Evolutionary conservation across 2,329 filamentous ascomycete genomes (phyloP).

Genomic region (Verticillium albo-atrum): DNA sequence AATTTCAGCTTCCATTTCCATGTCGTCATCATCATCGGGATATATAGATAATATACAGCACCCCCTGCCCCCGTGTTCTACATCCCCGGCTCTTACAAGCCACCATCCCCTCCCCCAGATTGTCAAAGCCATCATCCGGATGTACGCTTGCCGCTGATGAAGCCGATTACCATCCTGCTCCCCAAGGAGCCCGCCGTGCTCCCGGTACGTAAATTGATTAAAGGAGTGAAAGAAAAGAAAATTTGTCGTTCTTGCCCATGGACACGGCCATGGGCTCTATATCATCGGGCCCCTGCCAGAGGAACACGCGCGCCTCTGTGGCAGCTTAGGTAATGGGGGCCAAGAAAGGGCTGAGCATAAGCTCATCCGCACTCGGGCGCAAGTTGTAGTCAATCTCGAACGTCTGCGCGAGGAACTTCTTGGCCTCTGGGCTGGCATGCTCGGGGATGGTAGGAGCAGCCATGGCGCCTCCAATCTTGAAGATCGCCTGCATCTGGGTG

Average conservation of each 20-base stretch:
- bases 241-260: not conserved
- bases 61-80: not conserved
- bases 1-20: not conserved
- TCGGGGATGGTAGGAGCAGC: constrained; percentile 87
- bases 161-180: not conserved
- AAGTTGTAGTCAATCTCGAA: constrained; percentile 96
- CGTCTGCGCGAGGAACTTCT: constrained; percentile 77
- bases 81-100: not conserved
- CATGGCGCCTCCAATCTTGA: constrained; percentile 90
- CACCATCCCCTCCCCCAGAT: not conserved
- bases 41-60: not conserved
- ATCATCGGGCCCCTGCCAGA: not conserved
- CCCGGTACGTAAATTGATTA: not conserved
- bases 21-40: not conserved
- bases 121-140: not conserved
- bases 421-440: constrained; percentile 77
- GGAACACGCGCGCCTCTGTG: not conserved
- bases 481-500: constrained; percentile 95
- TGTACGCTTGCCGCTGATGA: not conserved
- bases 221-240: not conserved
- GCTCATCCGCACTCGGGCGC: constrained; percentile 85
- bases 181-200: not conserved
- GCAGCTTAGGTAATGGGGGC: constrained; percentile 57
- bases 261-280: too few species aligned
- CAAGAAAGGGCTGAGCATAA: constrained; percentile 80